A percentile compares a stretch with the other conserved stretches of the same genome.
Evolutionary conservation across 2,329 filamentous ascomycete genomes (phyloP).

Genomic region (Furcasterigmium sp.): DNA sequence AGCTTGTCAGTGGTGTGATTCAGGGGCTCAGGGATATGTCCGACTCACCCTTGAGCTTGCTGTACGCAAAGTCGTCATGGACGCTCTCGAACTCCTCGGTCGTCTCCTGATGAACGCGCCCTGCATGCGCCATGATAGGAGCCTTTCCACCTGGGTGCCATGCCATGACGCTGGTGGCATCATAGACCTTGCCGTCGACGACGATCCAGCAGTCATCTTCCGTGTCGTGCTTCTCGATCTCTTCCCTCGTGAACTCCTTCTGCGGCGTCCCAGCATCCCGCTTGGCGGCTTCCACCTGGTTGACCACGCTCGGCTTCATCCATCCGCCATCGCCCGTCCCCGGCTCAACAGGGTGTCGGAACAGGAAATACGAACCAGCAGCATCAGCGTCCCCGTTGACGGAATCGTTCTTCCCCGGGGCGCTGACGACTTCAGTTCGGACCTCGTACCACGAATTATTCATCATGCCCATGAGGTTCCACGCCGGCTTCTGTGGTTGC

Average conservation of each 20-base stretch:
- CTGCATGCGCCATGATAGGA: slow-evolving; percentile 42
- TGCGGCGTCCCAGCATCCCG: slow-evolving; percentile 36
- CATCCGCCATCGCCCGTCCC: slow-evolving; percentile 38
- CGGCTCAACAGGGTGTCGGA: slow-evolving; percentile 40
- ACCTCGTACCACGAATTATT: slow-evolving; percentile 47
- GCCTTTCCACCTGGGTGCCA: slow-evolving; percentile 46
- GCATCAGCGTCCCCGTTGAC: slow-evolving; percentile 18
- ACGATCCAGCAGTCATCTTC: slow-evolving; percentile 49
- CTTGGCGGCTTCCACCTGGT: slow-evolving; percentile 36
- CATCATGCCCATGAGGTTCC: slow-evolving; percentile 50
- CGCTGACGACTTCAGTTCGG: slow-evolving; percentile 28
- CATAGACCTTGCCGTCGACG: slow-evolving; percentile 44
- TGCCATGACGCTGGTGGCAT: slow-evolving; percentile 37
- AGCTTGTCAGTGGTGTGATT: background rate
- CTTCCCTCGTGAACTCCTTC: slow-evolving; percentile 46
- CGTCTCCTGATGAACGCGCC: slow-evolving; percentile 41
- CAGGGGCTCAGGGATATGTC: background rate
- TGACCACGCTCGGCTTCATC: slow-evolving; percentile 43
- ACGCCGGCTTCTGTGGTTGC: slow-evolving; percentile 36
- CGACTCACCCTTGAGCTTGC: slow-evolving; percentile 36
- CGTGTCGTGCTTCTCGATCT: slow-evolving; percentile 45
- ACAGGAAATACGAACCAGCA: slow-evolving; percentile 25
- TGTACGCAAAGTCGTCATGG: slow-evolving; percentile 44
- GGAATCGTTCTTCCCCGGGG: background rate
- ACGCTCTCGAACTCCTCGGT: slow-evolving; percentile 43